Evolutionary conservation across 495 filamentous ascomycete species (phyloP).

Genomic region (Neurospora tetrasperma): DNA sequence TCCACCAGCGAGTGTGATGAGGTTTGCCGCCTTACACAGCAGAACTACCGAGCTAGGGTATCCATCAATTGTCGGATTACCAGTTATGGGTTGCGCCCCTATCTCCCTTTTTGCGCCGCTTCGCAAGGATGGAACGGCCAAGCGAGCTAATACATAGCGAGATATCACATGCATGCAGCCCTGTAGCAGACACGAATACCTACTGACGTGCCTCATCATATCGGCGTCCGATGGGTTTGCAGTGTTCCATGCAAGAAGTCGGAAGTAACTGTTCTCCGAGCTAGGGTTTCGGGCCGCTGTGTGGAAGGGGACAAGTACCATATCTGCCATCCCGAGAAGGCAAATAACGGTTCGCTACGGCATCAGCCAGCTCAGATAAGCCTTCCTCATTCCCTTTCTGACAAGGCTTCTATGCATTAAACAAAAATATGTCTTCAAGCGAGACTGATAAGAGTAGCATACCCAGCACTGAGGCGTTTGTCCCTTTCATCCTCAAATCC

Average conservation of each 20-base stretch:
- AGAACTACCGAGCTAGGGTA: neutral
- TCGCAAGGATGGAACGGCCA: conserved; percentile 6
- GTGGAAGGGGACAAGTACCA: neutral
- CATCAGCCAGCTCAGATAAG: neutral
- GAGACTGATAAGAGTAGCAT: neutral
- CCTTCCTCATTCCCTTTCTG: neutral
- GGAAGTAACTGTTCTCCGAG: neutral
- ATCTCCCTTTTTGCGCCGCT: neutral
- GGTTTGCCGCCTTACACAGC: neutral
- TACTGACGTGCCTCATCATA: neutral
- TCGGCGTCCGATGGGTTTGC: neutral
- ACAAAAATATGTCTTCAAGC: neutral
- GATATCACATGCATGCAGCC: conserved; percentile 10
- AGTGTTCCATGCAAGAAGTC: neutral
- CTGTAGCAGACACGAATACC: neutral
- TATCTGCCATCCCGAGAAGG: neutral
- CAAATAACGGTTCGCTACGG: neutral
- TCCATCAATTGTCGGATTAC: neutral
- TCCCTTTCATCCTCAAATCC: neutral
- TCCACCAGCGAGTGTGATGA: neutral
- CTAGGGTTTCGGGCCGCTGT: neutral
- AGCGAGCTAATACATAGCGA: neutral
- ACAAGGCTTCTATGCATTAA: neutral
- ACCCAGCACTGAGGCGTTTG: neutral
- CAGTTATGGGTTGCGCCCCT: conserved; percentile 9